Percentiles rank a stretch among this genome's conserved stretches.
phyloP scores from a whole-genome alignment of 148 eudicot species.

The Tetragonia tetragonoides region DNA sequence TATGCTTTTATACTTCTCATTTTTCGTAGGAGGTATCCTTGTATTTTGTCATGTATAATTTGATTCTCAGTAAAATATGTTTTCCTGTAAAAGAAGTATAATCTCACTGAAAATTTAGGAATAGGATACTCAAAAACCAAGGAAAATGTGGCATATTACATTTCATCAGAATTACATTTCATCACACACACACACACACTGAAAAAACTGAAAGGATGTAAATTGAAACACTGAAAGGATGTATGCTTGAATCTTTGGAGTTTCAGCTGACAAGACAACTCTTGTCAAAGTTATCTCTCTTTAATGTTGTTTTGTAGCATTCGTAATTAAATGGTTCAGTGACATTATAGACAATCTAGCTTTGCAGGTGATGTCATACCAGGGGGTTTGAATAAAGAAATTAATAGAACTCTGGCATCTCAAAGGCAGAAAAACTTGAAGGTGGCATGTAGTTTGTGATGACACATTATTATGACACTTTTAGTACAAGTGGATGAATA shows the following conservation, averaged over 20 bases:
- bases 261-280: not conserved
- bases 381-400: conserved; percentile 32
- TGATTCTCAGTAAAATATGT: too few species aligned
- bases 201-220: too few species aligned
- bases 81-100: too few species aligned
- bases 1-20: too few species aligned
- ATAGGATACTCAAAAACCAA: not conserved
- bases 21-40: too few species aligned
- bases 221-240: too few species aligned
- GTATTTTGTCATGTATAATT: too few species aligned
- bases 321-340: conserved; percentile 14
- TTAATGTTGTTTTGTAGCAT: not conserved
- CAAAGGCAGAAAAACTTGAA: conserved; percentile 43
- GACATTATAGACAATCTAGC: conserved; percentile 24
- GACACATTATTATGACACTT: conserved; percentile 19
- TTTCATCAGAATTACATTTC: too few species aligned
- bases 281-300: not conserved
- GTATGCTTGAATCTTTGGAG: too few species aligned
- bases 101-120: not conserved
- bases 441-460: conserved; percentile 51
- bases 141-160: too few species aligned
- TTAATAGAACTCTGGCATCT: conserved; percentile 41
- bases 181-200: too few species aligned
- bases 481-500: conserved; percentile 11
- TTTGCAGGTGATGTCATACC: conserved; percentile 42